A percentile compares a stretch with the other conserved stretches of the same genome.
These are phyloP conservation scores for Chenopodium suecicum DNA, from an alignment of 148 eudicot species.

Conservation along the genomic window DNA sequence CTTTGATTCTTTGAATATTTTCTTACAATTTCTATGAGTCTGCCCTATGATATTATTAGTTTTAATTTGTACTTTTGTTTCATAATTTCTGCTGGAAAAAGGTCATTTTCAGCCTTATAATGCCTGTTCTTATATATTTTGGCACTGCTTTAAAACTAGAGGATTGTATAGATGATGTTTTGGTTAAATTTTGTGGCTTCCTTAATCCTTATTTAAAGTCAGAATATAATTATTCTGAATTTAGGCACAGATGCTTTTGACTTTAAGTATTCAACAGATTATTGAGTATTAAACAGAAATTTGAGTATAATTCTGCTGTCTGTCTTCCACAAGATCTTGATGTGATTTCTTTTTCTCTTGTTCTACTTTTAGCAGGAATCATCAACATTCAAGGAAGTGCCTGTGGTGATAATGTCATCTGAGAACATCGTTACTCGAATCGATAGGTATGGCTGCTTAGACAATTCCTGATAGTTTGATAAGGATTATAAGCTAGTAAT, in stretches of 20 bases:
- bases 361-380: constrained; percentile 36
- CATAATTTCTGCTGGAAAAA: background rate
- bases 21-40: background rate
- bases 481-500: background rate
- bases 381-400: constrained; percentile 40
- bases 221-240: background rate
- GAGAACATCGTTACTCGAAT: constrained; percentile 50
- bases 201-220: background rate
- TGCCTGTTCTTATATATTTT: background rate
- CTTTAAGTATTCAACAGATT: background rate
- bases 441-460: constrained; percentile 32
- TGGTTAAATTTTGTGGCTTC: too few relatives aligned
- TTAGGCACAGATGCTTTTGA: too few relatives aligned
- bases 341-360: constrained; percentile 20
- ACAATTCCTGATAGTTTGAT: background rate
- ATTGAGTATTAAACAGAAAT: background rate
- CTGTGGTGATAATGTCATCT: constrained; percentile 51
- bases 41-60: background rate
- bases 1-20: background rate
- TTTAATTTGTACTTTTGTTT: too few relatives aligned
- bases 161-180: background rate
- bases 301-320: background rate
- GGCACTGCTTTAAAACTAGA: background rate
- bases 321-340: background rate
- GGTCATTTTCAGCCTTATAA: background rate